Evolutionary conservation across 169 alveolate species (phyloP), one percentile per base, ranked within the genome.

Genomic region (Neospora caninum): DNA sequence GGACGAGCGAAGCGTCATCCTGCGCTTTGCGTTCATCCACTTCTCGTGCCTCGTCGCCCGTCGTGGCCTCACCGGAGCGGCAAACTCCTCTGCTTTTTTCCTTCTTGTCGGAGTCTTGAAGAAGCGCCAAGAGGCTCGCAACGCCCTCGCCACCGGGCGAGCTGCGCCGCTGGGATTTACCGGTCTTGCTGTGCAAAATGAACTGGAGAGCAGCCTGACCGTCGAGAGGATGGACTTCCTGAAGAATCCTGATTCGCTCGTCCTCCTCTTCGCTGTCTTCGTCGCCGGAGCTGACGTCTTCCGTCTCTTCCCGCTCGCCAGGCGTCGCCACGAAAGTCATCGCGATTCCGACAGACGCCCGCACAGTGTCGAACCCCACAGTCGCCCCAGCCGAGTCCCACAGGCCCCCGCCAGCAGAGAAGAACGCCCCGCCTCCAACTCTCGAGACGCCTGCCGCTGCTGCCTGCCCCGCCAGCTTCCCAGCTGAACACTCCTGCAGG

Each of bases 251-350:
- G 39, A 82, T 38, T 20, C 89, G 58, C 89, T 82, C 89, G 6
- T 82, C 53, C 38, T 82, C 89, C 41, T 38, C 89, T 7, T 82
- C 89, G 39, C 89, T 82, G 38, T 42, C 89, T 41, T 82, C 89
- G 38, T 82, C 89, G 20, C 89, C 89, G 0, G 67, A 82, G 22
- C 54, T 42, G 53, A 27, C 64, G 25, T 38, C 89, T 10, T 41
- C 89, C n/a, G 84, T 43, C 45, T 31, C 43, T 22, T 9, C 38
- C 45, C 45, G 18, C 27, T 73, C 84, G 10, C 39, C 84, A 31
- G 27, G 49, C 0, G 43, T n/a, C 45, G 20, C 39, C 43, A 22
- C 10, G 84, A 36, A n/a, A 13, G 43, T n/a, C 7, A 22, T 20
- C 39, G 73, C 73, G 31, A 16, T 13, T 9, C 31, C 73, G 4